A percentile compares a stretch with the other conserved stretches of the same genome.
Evolutionary conservation across 2,329 filamentous ascomycete genomes (phyloP).

Genomic region (Fusarium sp.): DNA sequence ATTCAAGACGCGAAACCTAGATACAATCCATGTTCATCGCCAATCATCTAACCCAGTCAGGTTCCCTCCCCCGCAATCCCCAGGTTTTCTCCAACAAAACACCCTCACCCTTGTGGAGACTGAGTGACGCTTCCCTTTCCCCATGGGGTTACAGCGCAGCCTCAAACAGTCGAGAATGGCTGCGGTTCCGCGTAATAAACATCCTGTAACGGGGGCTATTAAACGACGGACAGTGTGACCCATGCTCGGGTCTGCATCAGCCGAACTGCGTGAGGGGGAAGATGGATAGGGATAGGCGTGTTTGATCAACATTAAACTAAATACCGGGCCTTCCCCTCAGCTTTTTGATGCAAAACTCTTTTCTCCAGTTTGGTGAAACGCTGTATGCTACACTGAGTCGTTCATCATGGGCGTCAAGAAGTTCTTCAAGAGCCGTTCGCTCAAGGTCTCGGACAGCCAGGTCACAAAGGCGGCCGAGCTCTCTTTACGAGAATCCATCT

Average conservation of each 20-base stretch:
- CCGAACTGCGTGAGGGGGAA: constrained; percentile 20
- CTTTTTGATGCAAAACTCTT: neutral
- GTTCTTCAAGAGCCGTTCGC: constrained; percentile 62
- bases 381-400: neutral
- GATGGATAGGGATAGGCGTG: neutral
- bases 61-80: constrained; percentile 38
- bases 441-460: constrained; percentile 60
- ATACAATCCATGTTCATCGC: constrained; percentile 11
- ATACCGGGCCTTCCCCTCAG: constrained; percentile 15
- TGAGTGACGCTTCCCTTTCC: constrained; percentile 26
- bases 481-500: constrained; percentile 76
- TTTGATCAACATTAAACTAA: neutral
- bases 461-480: constrained; percentile 67
- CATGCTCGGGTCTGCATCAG: constrained; percentile 32
- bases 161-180: no score
- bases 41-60: constrained; percentile 17
- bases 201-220: no score
- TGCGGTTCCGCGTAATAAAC: no score
- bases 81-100: constrained; percentile 43
- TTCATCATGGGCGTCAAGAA: constrained; percentile 60
- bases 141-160: constrained; percentile 32
- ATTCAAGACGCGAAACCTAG: constrained; percentile 21
- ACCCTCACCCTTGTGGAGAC: constrained; percentile 7
- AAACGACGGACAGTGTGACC: neutral
- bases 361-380: neutral